Evolutionary conservation across 768 basidiomycete species (phyloP), one percentile per base, ranked within the genome.

Genomic region (Boletus rex-veris): DNA sequence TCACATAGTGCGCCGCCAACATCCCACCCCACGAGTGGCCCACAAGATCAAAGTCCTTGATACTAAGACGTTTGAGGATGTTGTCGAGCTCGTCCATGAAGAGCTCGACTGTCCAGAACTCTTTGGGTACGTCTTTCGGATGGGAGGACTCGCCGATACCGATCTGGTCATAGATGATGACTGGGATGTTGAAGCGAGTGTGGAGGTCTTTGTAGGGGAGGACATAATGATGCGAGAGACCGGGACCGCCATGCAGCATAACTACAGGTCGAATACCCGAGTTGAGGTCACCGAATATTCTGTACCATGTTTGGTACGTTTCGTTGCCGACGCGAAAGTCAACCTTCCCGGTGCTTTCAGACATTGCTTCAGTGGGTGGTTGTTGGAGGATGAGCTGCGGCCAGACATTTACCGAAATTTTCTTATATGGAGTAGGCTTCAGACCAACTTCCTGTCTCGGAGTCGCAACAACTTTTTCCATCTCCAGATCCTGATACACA

Each of bases 1-100:
- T 65, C 7, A 60, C 77, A 45, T 75, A 78, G 37, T 77, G 72
- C 6, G 68, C 57, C 0, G 69, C 80, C 9, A 84, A 69, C 68
- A 80, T 80, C 1, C 77, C 81, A 12, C 83, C 83, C 82, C 82
- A 82, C 5, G 79, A 82, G 45, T 84, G 82, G 0, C 83, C 83
- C 1, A 76, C 57, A 2, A 84, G 60, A 57, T 76, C 72, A 61
- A 75, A 83, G n/a, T 64, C 58, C 9, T 62, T 40, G 53, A 83
- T 74, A 0, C 67, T 72, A 18, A 84, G 68, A 19, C 77, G 58
- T 5, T 58, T 42, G 21, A 83, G 48, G 9, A 84, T 57, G 48
- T 80, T 82, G 26, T 73, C 72, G 33, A 85, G 76, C 68, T 85
- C 79, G 39, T 76, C 76, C 49, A 80, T 62, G 68, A 81, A 84